Conservation (phyloP, 306 rosid genomes). For the Quercus agrifolia region DNA sequence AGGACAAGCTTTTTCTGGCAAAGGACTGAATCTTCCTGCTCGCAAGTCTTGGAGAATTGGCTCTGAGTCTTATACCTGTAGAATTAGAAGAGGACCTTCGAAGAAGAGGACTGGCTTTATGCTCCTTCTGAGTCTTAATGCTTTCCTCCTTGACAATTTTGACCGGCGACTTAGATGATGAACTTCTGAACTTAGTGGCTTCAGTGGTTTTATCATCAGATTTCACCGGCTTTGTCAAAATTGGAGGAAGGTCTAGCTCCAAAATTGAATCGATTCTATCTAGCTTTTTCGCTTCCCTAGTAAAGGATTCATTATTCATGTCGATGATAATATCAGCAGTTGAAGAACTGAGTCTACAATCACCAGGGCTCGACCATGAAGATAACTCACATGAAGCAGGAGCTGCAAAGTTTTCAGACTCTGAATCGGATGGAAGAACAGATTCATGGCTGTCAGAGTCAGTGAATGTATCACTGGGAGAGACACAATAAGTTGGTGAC, state of each 20-base stretch:
- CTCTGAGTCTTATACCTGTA: slow-evolving; percentile 60
- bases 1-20: slow-evolving; percentile 57
- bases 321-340: slow-evolving; percentile 65
- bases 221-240: slow-evolving; percentile 51
- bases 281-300: slow-evolving; percentile 33
- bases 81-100: slow-evolving; percentile 42
- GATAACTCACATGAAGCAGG: slow-evolving; percentile 34
- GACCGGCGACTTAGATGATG: background rate
- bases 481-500: slow-evolving; percentile 53
- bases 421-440: slow-evolving; percentile 53
- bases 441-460: slow-evolving; percentile 38
- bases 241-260: slow-evolving; percentile 55
- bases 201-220: background rate
- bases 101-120: slow-evolving; percentile 10
- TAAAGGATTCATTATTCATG: slow-evolving; percentile 46
- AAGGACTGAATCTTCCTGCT: slow-evolving; percentile 50
- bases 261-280: slow-evolving; percentile 47
- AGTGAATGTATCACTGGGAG: slow-evolving; percentile 47
- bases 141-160: slow-evolving; percentile 38
- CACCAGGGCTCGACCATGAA: slow-evolving; percentile 38
- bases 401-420: slow-evolving; percentile 30
- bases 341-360: slow-evolving; percentile 67
- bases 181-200: no score
- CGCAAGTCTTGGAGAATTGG: slow-evolving; percentile 65
- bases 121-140: slow-evolving; percentile 31